Conservation (phyloP, 441 rosid species). For the Euphorbia corollata region DNA sequence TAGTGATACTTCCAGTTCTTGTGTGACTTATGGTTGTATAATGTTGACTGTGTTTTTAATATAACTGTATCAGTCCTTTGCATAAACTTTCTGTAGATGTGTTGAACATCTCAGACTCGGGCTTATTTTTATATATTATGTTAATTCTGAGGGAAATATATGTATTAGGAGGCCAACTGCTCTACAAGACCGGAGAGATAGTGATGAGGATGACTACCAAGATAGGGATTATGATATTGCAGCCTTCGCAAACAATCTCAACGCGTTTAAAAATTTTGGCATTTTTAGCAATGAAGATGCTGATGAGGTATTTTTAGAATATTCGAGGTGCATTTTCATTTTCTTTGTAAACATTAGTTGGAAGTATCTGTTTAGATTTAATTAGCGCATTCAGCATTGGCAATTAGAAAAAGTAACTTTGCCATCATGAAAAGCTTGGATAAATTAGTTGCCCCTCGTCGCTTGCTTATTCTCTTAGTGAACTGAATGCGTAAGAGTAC, state of each 20-base stretch:
- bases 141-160: background rate
- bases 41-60: background rate
- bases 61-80: background rate
- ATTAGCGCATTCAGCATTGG: background rate
- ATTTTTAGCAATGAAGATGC: conserved; percentile 67
- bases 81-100: background rate
- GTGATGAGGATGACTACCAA: conserved; percentile 92
- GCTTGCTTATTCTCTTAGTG: background rate
- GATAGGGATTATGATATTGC: conserved; percentile 97
- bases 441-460: background rate
- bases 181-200: conserved; percentile 82
- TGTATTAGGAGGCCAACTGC: conserved; percentile 82
- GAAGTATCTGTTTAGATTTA: background rate
- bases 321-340: conserved; percentile 7
- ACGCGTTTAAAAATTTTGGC: conserved; percentile 86
- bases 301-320: conserved; percentile 57
- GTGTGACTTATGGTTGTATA: background rate
- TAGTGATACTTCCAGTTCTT: background rate
- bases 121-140: background rate
- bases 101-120: background rate
- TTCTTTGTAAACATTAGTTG: background rate
- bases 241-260: conserved; percentile 85
- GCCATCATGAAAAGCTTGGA: background rate
- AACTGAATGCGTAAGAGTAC: background rate
- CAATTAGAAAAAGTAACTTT: background rate